Evolutionary conservation across 495 filamentous ascomycete genomes (phyloP), one percentile per base, ranked within the genome.

Genomic region (Daldinia vernicosa): DNA sequence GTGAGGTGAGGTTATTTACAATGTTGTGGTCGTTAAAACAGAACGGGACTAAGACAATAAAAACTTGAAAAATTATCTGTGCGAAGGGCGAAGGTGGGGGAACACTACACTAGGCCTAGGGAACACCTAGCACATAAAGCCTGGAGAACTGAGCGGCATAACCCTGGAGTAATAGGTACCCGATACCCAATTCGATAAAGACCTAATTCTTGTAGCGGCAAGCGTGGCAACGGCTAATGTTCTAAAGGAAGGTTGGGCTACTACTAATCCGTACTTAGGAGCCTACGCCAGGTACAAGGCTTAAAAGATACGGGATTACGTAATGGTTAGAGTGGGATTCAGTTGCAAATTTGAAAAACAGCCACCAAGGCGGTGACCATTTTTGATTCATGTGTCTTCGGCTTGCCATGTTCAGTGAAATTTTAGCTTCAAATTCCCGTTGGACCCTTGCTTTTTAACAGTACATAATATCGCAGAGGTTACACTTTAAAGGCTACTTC

Each of bases 361-460:
- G 24, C 28, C 33, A 58, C 51, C 9, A 63, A 67, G 59, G 62
- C 59, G 67, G 59, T 69, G 62, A 67, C 60, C 24, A 39, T 58
- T 39, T 66, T 19, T 55, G 60, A 72, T 54, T 30, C 1, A 11
- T 33, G 32, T 60, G 64, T 55, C 64, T 55, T 67, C 69, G 69
- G 69, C 60, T 72, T 72, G 27, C 69, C 69, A 56, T 53, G 45
- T 64, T 67, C 45, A 67, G 64, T 32, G 55, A 12, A 30, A 15
- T 45, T 52, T 53, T 55, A 47, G 51, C 37, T 53, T 56, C 14
- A 14, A n/a, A 6, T 32, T 19, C 19, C 32, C 28, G 27, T 32
- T 51, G 28, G 58, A 27, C 37, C 35, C 56, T 43, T 43, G 37
- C 22, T 37, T 43, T 43, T 57, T 57, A 55, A 30, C 15, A 54